Evolutionary conservation across 2,329 filamentous ascomycete genomes (phyloP), one percentile per base, ranked within the genome.

Genomic region (Fusarium poae): DNA sequence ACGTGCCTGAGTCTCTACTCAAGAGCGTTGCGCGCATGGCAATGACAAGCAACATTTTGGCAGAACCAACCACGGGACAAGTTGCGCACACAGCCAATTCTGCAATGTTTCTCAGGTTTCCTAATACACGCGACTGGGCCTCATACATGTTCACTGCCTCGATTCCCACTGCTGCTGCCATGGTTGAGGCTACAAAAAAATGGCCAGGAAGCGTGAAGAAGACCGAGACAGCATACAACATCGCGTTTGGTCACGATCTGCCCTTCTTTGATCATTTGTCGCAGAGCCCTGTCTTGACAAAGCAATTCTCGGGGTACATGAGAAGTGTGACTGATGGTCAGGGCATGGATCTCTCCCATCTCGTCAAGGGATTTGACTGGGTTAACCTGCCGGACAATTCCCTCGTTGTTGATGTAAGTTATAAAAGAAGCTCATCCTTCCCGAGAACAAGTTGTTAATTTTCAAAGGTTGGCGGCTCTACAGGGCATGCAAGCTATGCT

Each of bases 221-320:
- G 25, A 53, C 56, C 1, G 40, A 59, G 9, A 59, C 56, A 15
- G 56, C 56, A 2, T 59, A 59, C 40, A 59, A 59, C 21, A 29
- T 59, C 18, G 56, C 56, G 10, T 59, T 59, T 15, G 11, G 45
- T 25, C 40, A 45, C 18, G 27, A 42, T 29, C 18, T 59, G 11
- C 48, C 56, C 4, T 59, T 59, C 21, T 59, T 59, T 18, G 48
- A 59, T 20, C 56, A 59, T n/a, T 27, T 59, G 7, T 45, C 40
- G 2, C 56, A 59, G 18, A 45, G 40, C 10, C 56, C 56, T 4
- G 18, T 32, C 4, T 23, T 52, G 13, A 45, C 40, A 11, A 53
- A 59, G 25, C 48, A 53, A 20, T 59, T 59, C 5, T 39, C 56
- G 21, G 56, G 56, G 3, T 59, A 59, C 25, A 59, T 59, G 56